Percentiles rank a stretch among this genome's conserved stretches.
These are phyloP conservation scores for Salvia rosmarinus DNA, from an alignment of 257 asterid species.

Conservation along the genomic window DNA sequence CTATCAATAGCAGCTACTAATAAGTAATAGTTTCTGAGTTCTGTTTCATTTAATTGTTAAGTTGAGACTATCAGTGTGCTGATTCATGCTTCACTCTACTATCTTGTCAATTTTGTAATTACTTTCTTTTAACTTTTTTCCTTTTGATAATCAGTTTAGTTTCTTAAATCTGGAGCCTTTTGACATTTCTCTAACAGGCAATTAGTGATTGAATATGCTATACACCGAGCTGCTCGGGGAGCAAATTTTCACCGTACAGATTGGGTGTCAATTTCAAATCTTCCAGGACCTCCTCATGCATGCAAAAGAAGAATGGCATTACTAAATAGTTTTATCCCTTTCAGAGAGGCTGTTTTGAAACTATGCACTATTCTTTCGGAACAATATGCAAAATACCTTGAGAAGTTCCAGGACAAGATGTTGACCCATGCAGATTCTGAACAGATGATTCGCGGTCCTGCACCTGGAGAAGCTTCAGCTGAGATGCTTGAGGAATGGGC, in stretches of 20 bases:
- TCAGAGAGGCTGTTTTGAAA: constrained; percentile 71
- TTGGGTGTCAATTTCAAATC: constrained; percentile 74
- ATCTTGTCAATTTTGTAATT: neutral
- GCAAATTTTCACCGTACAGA: constrained; percentile 72
- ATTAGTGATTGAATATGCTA: constrained; percentile 78
- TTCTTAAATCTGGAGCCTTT: constrained; percentile 27
- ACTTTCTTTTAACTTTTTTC: neutral
- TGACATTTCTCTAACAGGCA: constrained; percentile 53
- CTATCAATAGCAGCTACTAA: constrained; percentile 25
- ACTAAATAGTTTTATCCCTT: constrained; percentile 52
- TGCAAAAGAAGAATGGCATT: constrained; percentile 88
- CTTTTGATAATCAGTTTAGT: constrained; percentile 8
- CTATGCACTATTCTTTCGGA: constrained; percentile 71
- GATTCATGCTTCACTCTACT: constrained; percentile 25
- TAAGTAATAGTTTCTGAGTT: constrained; percentile 21
- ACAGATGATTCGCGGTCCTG: constrained; percentile 42
- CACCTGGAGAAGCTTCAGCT: constrained; percentile 40
- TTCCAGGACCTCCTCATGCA: constrained; percentile 80
- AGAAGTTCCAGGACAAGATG: constrained; percentile 53
- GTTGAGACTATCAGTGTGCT: constrained; percentile 20
- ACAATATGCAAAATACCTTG: constrained; percentile 64
- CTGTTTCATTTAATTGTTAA: constrained; percentile 21
- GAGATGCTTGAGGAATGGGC: constrained; percentile 61
- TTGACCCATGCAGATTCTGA: constrained; percentile 44
- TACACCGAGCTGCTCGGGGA: constrained; percentile 81